A percentile compares a stretch with the other conserved stretches of the same genome.
These are phyloP conservation scores for Kalaharituber pfeilii DNA, from an alignment of 2,329 filamentous ascomycete genomes.

Conservation along the genomic window DNA sequence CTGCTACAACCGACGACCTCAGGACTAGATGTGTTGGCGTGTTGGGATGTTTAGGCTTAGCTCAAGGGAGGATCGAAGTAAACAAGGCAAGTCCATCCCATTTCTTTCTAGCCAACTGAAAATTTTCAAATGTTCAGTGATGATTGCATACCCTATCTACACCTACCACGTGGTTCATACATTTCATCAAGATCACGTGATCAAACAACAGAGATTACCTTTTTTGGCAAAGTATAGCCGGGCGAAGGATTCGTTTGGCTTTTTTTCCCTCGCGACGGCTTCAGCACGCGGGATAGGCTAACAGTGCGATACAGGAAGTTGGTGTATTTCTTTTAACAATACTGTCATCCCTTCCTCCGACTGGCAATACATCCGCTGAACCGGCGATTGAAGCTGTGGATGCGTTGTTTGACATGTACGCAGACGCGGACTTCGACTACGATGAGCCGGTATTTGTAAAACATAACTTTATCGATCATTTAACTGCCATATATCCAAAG, in stretches of 20 bases:
- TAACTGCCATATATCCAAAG: slow-evolving; percentile 39
- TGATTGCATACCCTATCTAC: not conserved
- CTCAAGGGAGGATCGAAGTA: slow-evolving; percentile 11
- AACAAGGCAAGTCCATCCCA: slow-evolving; percentile 11
- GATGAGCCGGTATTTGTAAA: slow-evolving; percentile 49
- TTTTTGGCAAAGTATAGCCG: no score
- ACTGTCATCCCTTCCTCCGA: slow-evolving; percentile 33
- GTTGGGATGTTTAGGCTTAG: slow-evolving; percentile 43
- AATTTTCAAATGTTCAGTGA: not conserved
- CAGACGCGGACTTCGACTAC: slow-evolving; percentile 40
- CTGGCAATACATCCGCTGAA: slow-evolving; percentile 34
- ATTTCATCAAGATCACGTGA: slow-evolving; percentile 7
- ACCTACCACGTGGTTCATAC: not conserved
- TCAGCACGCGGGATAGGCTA: no score
- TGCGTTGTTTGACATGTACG: slow-evolving; percentile 51
- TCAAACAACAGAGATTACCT: slow-evolving; percentile 7
- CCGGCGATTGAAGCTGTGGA: slow-evolving; percentile 47
- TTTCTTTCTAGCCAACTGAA: not conserved
- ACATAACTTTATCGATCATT: slow-evolving; percentile 40
- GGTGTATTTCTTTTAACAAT: slow-evolving; percentile 45
- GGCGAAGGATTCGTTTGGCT: no score
- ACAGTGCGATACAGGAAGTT: slow-evolving; percentile 36
- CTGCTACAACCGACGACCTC: slow-evolving; percentile 32
- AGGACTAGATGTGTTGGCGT: slow-evolving; percentile 51
- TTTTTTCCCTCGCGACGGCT: no score